Evolutionary conservation across 345 rosid species (phyloP), one percentile per base, ranked within the genome.

Genomic region (Jatropha curcas): DNA sequence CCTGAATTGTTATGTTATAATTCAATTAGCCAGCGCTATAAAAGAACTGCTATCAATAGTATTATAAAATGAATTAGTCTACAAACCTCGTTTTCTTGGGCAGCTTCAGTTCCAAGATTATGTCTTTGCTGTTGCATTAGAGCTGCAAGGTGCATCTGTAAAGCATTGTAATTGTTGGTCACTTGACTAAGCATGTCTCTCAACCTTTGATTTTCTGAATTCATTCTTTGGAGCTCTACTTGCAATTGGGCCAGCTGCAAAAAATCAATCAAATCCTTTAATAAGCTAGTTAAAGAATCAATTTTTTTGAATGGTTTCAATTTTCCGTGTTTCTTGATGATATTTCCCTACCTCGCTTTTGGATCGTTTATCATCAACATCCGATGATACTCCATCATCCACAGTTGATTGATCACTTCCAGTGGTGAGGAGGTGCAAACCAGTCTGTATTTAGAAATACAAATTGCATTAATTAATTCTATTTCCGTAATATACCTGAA

Each of bases 321-420:
- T 16, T 16, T 17, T 48, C 19, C 3, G 3, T 48, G 11, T 41
- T 41, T 31, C 20, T 71, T 58, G 3, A 7, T 19, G 9, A 10
- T 58, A 27, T 37, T 20, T 19, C 9, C 28, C 77, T 70, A 94
- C 98, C 97, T 89, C 93, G 68, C 4, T 80, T 56, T 84, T 86
- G 6, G 85, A 73, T 82, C 88, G 75, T 50, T 80, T 86, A 9
- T 88, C 84, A 72, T 88, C 92, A 71, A 73, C 72, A 39, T 86
- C 86, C 0, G 95, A 86, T 19, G 97, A 94, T 0, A 81, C 75
- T 19, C 91, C 97, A 76, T 90, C 92, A 61, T 90, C 95, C 58
- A 92, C 91, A 39, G 84, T 86, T 30, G 97, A 92, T 71, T 92
- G 87, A 79, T 92, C 93, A 75, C 97, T 94, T 80, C 93, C 82